Percentiles rank a stretch among this genome's conserved stretches.
Conservation (phyloP, 805 yeast genomes). For the Scheffersomyces spartinae region DNA sequence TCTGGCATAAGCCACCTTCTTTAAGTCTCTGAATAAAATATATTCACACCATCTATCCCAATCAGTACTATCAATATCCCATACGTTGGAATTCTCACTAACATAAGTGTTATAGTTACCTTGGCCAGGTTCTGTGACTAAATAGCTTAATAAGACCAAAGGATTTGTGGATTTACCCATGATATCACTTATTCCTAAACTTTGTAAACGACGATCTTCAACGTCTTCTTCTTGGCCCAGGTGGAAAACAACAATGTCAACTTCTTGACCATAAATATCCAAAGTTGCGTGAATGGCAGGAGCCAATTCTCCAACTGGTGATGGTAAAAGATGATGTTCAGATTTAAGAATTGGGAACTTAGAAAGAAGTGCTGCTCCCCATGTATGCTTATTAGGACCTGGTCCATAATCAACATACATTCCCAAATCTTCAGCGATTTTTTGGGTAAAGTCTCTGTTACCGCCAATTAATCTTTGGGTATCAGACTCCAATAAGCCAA, state of each 20-base stretch:
- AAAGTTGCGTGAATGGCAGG: conserved; percentile 97
- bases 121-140: conserved; percentile 76
- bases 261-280: conserved; percentile 75
- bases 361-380: conserved; percentile 92
- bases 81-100: conserved; percentile 73
- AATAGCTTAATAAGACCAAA: conserved; percentile 74
- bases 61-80: conserved; percentile 86
- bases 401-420: conserved; percentile 97
- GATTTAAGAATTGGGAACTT: conserved; percentile 90
- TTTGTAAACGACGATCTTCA: conserved; percentile 84
- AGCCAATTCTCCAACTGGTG: conserved; percentile 96
- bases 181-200: conserved; percentile 59
- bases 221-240: conserved; percentile 97
- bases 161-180: conserved; percentile 82
- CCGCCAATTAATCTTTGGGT: conserved; percentile 93
- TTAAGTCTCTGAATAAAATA: conserved; percentile 75
- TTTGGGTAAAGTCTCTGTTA: conserved; percentile 86
- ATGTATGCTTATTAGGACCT: conserved; percentile 94
- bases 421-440: conserved; percentile 81
- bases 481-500: conserved; percentile 86
- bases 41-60: conserved; percentile 99
- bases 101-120: conserved; percentile 93
- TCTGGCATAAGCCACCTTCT: conserved; percentile 88
- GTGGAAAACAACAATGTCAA: conserved; percentile 95
- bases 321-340: conserved; percentile 83